These are phyloP conservation scores for Phymatotrichopsis omnivora DNA, from an alignment of 2,329 filamentous ascomycete genomes.

Conservation along the genomic window DNA sequence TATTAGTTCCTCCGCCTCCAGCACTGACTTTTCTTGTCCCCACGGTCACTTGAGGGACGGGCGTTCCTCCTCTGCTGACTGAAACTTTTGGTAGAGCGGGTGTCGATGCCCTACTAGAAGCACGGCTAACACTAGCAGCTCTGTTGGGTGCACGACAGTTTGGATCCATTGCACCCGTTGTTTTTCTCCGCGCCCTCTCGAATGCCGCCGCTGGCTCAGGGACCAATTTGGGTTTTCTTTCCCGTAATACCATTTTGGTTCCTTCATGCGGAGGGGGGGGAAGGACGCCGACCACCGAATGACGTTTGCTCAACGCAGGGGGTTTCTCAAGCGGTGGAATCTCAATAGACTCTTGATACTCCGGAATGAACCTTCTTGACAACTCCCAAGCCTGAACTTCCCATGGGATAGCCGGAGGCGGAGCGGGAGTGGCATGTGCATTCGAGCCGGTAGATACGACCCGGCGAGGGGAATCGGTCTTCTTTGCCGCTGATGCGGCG, in stretches of 20 bases:
- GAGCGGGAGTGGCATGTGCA: constrained; percentile 41
- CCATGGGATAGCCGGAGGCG: constrained; percentile 77
- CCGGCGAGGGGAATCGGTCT: constrained; percentile 24
- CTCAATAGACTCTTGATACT: constrained; percentile 20
- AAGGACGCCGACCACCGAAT: constrained; percentile 41
- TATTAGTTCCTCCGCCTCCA: constrained; percentile 8
- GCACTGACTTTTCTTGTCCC: background rate
- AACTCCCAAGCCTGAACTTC: constrained; percentile 72
- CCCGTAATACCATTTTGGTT: constrained; percentile 19
- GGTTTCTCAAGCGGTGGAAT: constrained; percentile 53
- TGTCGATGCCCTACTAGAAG: background rate
- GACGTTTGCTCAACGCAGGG: constrained; percentile 61
- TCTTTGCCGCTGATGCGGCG: constrained; percentile 23
- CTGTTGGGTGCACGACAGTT: constrained; percentile 22
- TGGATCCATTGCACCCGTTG: constrained; percentile 6
- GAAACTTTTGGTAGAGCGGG: constrained; percentile 1
- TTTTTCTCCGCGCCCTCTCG: constrained; percentile 16
- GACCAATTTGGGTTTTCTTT: constrained; percentile 18
- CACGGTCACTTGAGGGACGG: too few species aligned
- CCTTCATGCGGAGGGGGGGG: constrained; percentile 1
- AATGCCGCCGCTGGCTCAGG: constrained; percentile 8
- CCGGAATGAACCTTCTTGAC: constrained; percentile 69
- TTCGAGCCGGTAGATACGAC: constrained; percentile 36
- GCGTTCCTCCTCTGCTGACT: constrained; percentile 11
- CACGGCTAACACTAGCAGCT: background rate